These are phyloP conservation scores for Cadophora malorum DNA, from an alignment of 2,329 filamentous ascomycete genomes.

Conservation along the genomic window DNA sequence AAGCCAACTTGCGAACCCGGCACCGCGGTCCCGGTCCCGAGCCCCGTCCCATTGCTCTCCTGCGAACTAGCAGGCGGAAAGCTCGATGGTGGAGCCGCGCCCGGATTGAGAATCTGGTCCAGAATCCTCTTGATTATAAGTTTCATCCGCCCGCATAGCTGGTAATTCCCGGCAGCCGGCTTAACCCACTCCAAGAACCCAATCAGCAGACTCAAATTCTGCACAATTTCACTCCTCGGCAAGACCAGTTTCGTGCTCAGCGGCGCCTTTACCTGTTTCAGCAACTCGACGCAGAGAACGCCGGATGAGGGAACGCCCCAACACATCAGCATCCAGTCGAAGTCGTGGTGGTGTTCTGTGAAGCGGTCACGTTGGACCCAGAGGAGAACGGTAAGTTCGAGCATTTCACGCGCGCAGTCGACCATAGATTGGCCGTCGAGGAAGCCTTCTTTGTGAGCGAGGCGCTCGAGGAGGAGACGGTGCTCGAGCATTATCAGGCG, in stretches of 20 bases:
- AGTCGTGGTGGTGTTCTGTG: conserved; percentile 50
- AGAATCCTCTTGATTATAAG: conserved; percentile 57
- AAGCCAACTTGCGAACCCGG: neutral
- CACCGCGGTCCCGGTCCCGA: conserved; percentile 4
- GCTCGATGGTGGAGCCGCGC: conserved; percentile 27
- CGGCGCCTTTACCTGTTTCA: conserved; percentile 49
- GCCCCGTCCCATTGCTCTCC: conserved; percentile 15
- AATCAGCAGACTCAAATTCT: conserved; percentile 58
- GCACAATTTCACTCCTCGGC: conserved; percentile 56
- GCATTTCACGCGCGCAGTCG: conserved; percentile 54
- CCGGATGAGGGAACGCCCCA: conserved; percentile 57
- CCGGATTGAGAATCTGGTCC: conserved; percentile 55
- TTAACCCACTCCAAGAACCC: conserved; percentile 59
- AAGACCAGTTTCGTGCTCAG: conserved; percentile 47
- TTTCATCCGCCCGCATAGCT: conserved; percentile 55
- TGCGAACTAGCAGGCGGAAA: conserved; percentile 4
- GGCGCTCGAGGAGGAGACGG: conserved; percentile 63
- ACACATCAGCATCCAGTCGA: conserved; percentile 59
- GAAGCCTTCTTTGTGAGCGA: conserved; percentile 55
- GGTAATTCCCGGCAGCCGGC: conserved; percentile 55
- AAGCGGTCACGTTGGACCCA: conserved; percentile 59
- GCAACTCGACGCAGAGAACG: conserved; percentile 57
- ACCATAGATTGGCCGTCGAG: conserved; percentile 51
- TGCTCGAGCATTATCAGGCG: conserved; percentile 61
- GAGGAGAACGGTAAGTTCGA: conserved; percentile 53